Percentiles rank a stretch among this genome's conserved stretches.
These are phyloP conservation scores for Wickerhamiella brachini DNA, from an alignment of 805 yeast species.

Conservation along the genomic window DNA sequence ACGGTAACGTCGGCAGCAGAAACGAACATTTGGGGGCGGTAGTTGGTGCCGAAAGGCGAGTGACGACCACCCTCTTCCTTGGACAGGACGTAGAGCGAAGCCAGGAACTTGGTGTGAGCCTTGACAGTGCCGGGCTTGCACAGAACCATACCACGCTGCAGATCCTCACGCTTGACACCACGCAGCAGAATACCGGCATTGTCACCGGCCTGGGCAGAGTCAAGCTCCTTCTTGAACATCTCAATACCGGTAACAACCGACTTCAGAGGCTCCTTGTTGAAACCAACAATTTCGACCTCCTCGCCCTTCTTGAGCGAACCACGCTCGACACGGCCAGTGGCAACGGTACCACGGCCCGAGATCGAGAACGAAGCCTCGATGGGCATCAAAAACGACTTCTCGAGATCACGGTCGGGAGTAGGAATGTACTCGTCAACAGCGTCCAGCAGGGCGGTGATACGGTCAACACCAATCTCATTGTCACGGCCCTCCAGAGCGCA, in stretches of 20 bases:
- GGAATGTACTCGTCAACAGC: conserved; percentile 93
- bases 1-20: conserved; percentile 95
- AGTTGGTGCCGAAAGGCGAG: conserved; percentile 91
- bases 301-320: conserved; percentile 96
- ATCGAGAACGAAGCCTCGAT: conserved; percentile 95
- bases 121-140: conserved; percentile 85
- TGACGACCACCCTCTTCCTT: conserved; percentile 99
- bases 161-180: conserved; percentile 96
- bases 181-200: conserved; percentile 95
- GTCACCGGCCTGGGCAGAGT: conserved; percentile 97
- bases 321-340: conserved; percentile 98
- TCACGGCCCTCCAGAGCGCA: conserved; percentile 82
- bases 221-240: conserved; percentile 98
- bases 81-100: conserved; percentile 82
- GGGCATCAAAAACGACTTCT: conserved; percentile 92
- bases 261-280: conserved; percentile 73
- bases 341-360: conserved; percentile 99
- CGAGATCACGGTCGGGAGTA: conserved; percentile 91
- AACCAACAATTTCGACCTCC: conserved; percentile 94
- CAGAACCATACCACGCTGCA: conserved; percentile 93
- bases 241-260: conserved; percentile 96
- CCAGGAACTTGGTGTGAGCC: conserved; percentile 87
- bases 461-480: conserved; percentile 85
- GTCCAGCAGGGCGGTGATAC: conserved; percentile 69
- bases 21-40: conserved; percentile 94